Conservation (phyloP, 805 yeast species). For the Wickerhamia fluorescens region DNA sequence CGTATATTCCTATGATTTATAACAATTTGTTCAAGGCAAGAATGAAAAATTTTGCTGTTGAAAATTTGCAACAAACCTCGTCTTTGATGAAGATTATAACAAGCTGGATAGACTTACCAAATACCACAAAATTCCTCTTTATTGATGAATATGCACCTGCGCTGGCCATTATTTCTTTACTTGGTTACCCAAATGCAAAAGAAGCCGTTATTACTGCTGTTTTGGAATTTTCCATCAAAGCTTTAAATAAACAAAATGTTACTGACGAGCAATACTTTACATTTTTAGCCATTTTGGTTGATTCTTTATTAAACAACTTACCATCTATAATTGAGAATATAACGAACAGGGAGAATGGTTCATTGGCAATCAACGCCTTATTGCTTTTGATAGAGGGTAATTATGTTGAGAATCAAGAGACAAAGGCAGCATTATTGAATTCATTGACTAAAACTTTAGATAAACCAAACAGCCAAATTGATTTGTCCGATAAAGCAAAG, state of each 20-base stretch:
- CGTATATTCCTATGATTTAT: slow-evolving; percentile 44
- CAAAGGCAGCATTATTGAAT: slow-evolving; percentile 45
- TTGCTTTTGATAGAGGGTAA: slow-evolving; percentile 49
- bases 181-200: slow-evolving; percentile 53
- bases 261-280: slow-evolving; percentile 38
- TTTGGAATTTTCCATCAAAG: slow-evolving; percentile 45
- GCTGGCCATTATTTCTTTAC: slow-evolving; percentile 46
- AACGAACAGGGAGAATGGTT: slow-evolving; percentile 38
- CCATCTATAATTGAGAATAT: slow-evolving; percentile 42
- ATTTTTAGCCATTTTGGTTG: slow-evolving; percentile 52
- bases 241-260: slow-evolving; percentile 34
- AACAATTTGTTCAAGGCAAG: slow-evolving; percentile 54
- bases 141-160: slow-evolving; percentile 51
- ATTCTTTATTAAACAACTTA: slow-evolving; percentile 43
- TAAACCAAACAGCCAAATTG: slow-evolving; percentile 47
- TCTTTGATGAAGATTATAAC: slow-evolving; percentile 62
- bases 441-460: slow-evolving; percentile 57
- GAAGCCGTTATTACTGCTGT: slow-evolving; percentile 55
- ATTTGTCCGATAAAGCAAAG: slow-evolving; percentile 45
- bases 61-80: slow-evolving; percentile 79
- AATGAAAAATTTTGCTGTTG: slow-evolving; percentile 58
- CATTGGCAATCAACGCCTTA: slow-evolving; percentile 46
- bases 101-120: slow-evolving; percentile 40
- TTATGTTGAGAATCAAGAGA: slow-evolving; percentile 47
- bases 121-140: slow-evolving; percentile 45